Percentiles rank a stretch among this genome's conserved stretches.
These are phyloP conservation scores for Apophysomyces sp. DNA, from an alignment of 371 early-diverging fungal genomes.

Conservation along the genomic window DNA sequence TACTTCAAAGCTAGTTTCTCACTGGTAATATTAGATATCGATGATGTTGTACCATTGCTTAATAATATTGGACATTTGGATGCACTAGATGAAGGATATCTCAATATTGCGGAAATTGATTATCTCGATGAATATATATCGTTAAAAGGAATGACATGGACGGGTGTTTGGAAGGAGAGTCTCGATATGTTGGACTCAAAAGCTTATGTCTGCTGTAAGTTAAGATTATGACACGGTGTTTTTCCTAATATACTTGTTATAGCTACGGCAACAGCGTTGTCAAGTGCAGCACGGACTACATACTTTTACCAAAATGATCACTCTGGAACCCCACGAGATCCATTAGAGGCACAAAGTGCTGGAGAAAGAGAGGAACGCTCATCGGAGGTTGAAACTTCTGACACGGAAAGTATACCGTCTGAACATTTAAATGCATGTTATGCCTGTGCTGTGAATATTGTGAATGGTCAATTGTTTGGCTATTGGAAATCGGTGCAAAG, in stretches of 20 bases:
- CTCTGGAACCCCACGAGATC: not conserved
- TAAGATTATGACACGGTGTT: too few relatives aligned
- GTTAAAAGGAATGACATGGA: constrained; percentile 4
- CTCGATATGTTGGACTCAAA: constrained; percentile 12
- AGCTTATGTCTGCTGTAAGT: constrained; percentile 13
- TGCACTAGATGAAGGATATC: constrained; percentile 16
- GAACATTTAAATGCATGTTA: constrained; percentile 22
- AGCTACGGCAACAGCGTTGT: constrained; percentile 1
- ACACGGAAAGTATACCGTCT: constrained; percentile 14
- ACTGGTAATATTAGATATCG: constrained; percentile 4
- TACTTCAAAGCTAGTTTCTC: not conserved
- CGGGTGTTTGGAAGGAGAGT: constrained; percentile 17
- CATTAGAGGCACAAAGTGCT: not conserved
- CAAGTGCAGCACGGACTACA: not conserved
- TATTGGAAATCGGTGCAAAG: constrained; percentile 10
- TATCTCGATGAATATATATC: constrained; percentile 6
- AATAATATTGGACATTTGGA: constrained; percentile 7
- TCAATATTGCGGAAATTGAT: constrained; percentile 13
- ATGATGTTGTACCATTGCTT: not conserved
- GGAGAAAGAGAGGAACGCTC: not conserved
- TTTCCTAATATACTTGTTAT: too few relatives aligned
- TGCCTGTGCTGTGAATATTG: constrained; percentile 21
- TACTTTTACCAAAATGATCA: not conserved
- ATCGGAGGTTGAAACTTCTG: not conserved
- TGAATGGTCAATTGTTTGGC: constrained; percentile 28